A percentile compares a stretch with the other conserved stretches of the same genome.
Conservation (phyloP, 768 basidiomycete genomes). For the Rhodotorula graminis region DNA sequence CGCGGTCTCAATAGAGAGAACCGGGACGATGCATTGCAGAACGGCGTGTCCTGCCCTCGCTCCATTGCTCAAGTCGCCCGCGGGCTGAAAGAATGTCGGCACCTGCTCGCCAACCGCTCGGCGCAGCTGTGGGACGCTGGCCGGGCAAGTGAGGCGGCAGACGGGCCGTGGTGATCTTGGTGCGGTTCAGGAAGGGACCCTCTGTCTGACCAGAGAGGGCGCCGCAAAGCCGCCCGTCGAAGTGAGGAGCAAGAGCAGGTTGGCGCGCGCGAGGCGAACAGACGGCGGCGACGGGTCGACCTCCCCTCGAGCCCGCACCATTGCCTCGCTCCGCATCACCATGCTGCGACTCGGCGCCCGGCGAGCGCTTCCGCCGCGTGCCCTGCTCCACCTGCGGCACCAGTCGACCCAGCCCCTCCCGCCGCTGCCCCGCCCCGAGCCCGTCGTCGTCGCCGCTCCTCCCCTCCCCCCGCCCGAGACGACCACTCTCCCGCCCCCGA, state of each 20-base stretch:
- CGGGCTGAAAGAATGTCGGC: background rate
- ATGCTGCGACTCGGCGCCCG: background rate
- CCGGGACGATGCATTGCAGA: background rate
- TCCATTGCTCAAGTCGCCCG: too few relatives aligned
- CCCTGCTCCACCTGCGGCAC: background rate
- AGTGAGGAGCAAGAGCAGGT: background rate
- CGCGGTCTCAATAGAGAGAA: too few relatives aligned
- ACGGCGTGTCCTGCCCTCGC: too few relatives aligned
- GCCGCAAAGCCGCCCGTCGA: background rate
- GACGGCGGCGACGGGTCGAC: too few relatives aligned
- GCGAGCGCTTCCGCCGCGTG: background rate
- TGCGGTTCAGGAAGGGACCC: background rate
- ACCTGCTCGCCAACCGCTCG: too few relatives aligned
- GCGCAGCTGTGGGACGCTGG: too few relatives aligned
- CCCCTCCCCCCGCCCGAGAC: background rate
- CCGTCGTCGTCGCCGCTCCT: background rate
- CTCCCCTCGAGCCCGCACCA: too few relatives aligned
- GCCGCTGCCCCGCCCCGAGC: background rate
- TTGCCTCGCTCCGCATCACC: background rate
- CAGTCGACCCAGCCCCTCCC: background rate
- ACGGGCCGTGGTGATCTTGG: background rate
- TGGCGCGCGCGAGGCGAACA: too few relatives aligned
- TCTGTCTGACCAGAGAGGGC: background rate
- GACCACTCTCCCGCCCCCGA: background rate
- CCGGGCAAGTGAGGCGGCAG: background rate